These are phyloP conservation scores for Globisporangium camurandrum DNA, from an alignment of 352 stramenopile genomes.

Conservation along the genomic window DNA sequence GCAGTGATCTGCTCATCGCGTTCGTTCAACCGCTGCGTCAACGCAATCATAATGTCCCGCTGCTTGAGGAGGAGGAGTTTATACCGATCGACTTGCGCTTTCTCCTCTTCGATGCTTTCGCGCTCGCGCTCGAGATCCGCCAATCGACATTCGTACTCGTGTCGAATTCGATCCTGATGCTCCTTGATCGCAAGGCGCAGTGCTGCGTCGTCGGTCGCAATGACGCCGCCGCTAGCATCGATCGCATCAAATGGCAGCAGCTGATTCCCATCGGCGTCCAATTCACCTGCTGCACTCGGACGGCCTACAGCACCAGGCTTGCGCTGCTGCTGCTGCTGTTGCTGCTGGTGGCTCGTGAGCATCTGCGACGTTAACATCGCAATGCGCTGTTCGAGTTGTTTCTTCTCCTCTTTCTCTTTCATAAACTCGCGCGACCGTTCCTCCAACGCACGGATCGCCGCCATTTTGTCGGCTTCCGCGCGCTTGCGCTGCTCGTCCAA, in stretches of 20 bases:
- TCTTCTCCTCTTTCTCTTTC: constrained; percentile 94
- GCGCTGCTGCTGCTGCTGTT: constrained; percentile 8
- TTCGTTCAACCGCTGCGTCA: constrained; percentile 93
- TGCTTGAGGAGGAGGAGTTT: constrained; percentile 96
- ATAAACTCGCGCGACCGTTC: constrained; percentile 90
- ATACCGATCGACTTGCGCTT: constrained; percentile 93
- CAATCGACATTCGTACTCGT: constrained; percentile 88
- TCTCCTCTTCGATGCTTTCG: constrained; percentile 92
- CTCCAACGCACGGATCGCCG: constrained; percentile 88
- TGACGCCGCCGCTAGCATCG: constrained; percentile 6
- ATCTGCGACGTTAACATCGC: constrained; percentile 90
- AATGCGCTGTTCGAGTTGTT: constrained; percentile 91
- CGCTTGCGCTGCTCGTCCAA: constrained; percentile 82
- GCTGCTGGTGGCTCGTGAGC: constrained; percentile 77
- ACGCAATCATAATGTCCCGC: constrained; percentile 94
- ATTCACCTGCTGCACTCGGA: constrained; percentile 1
- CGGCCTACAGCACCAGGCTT: too few species aligned
- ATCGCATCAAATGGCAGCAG: neutral
- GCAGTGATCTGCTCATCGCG: constrained; percentile 94
- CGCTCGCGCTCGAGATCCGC: constrained; percentile 91
- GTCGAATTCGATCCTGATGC: constrained; percentile 85
- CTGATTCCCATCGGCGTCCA: constrained; percentile 13
- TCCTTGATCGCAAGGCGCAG: constrained; percentile 82
- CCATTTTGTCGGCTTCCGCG: constrained; percentile 94
- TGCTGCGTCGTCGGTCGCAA: constrained; percentile 69